Percentiles rank a stretch among this genome's conserved stretches.
phyloP scores from a whole-genome alignment of 1,284 basidiomycete species.

The Cystobasidium slooffiae region DNA sequence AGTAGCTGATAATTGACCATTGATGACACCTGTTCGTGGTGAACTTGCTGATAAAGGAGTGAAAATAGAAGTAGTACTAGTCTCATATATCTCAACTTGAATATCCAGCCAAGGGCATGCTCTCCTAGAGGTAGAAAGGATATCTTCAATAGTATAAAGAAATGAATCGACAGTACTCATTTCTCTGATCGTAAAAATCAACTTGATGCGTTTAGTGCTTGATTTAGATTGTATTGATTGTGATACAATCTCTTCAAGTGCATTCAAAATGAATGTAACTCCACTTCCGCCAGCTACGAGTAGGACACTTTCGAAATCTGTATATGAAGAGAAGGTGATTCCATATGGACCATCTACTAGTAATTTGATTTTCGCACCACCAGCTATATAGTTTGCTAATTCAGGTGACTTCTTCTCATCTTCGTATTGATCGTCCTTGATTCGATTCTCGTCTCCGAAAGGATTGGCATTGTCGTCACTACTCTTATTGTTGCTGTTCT shows the following conservation, averaged over 20 bases:
- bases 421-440: not conserved
- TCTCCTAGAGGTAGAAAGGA: slow-evolving; percentile 4
- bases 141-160: slow-evolving; percentile 6
- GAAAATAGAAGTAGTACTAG: not conserved
- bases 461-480: not conserved
- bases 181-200: slow-evolving; percentile 29
- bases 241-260: slow-evolving; percentile 45
- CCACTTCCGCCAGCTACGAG: slow-evolving; percentile 48
- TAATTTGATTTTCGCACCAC: not conserved
- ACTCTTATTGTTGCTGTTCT: not conserved
- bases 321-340: slow-evolving; percentile 22
- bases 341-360: slow-evolving; percentile 37
- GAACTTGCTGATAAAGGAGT: not conserved
- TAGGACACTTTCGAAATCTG: slow-evolving; percentile 41
- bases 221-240: slow-evolving; percentile 7
- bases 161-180: not conserved
- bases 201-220: slow-evolving; percentile 14
- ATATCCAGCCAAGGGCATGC: slow-evolving; percentile 22
- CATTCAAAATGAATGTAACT: slow-evolving; percentile 43
- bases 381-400: not conserved
- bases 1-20: too few relatives aligned
- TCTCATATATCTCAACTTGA: slow-evolving; percentile 37
- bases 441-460: not conserved
- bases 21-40: not conserved
- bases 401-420: not conserved